These are phyloP conservation scores for Capsicum rhomboideum DNA, from an alignment of 257 asterid genomes.

Conservation along the genomic window DNA sequence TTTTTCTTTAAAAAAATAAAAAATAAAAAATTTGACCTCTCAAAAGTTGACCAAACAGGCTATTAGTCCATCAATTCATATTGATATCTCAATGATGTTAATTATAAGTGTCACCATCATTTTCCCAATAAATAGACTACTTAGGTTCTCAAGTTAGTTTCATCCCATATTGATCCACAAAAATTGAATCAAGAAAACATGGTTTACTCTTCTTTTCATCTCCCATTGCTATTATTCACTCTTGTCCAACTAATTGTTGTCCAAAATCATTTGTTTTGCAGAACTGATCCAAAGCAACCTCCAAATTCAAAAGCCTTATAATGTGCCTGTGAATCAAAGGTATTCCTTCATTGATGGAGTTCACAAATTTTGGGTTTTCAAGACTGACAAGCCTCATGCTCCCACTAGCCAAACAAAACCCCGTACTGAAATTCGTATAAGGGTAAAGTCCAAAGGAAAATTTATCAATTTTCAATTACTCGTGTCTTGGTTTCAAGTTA, in stretches of 20 bases:
- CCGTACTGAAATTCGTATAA: conserved; percentile 8
- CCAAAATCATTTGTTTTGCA: not conserved
- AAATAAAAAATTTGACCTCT: no score
- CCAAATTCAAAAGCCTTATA: conserved; percentile 14
- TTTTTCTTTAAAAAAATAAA: no score
- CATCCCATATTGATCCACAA: not conserved
- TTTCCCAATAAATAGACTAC: not conserved
- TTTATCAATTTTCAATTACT: not conserved
- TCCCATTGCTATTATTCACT: not conserved
- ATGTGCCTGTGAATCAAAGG: conserved; percentile 9
- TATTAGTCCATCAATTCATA: not conserved
- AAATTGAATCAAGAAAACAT: not conserved
- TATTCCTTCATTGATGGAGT: conserved; percentile 13
- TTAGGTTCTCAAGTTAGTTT: not conserved
- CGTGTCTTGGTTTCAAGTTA: not conserved
- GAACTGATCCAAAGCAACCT: conserved; percentile 6
- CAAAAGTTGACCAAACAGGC: no score
- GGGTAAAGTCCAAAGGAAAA: not conserved
- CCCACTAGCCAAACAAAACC: conserved; percentile 8
- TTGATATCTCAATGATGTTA: not conserved
- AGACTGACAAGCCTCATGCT: conserved; percentile 13
- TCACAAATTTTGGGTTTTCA: conserved; percentile 14
- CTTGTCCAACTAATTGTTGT: not conserved
- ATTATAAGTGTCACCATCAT: not conserved
- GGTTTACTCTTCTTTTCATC: not conserved